Evolutionary conservation across 495 filamentous ascomycete genomes (phyloP).

Genomic region (Penicillium angulare): DNA sequence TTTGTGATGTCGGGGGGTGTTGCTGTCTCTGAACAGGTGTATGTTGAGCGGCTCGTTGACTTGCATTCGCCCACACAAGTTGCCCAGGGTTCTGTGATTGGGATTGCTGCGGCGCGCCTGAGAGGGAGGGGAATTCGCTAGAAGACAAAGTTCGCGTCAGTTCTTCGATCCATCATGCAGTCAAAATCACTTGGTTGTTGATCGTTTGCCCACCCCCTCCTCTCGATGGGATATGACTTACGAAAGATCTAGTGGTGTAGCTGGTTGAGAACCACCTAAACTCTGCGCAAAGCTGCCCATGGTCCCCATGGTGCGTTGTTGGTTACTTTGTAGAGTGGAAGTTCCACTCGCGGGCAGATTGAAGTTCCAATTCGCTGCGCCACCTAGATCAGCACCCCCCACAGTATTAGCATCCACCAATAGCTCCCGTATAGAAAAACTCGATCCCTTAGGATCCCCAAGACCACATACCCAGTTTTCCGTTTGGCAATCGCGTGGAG

Average conservation of each 20-base stretch:
- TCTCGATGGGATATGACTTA: conserved; percentile 61
- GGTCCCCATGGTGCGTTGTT: conserved; percentile 59
- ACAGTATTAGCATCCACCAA: conserved; percentile 29
- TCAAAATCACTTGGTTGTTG: not conserved
- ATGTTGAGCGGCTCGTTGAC: conserved; percentile 55
- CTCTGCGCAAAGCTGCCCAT: conserved; percentile 80
- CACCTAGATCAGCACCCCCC: conserved; percentile 49
- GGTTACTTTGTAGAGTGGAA: conserved; percentile 55
- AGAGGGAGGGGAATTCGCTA: conserved; percentile 84
- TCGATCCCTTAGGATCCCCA: not conserved
- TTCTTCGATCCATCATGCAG: not conserved
- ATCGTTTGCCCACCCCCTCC: too few relatives aligned
- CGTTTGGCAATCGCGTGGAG: conserved; percentile 70
- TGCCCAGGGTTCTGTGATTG: conserved; percentile 56
- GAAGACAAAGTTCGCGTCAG: conserved; percentile 17
- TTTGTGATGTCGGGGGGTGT: conserved; percentile 50
- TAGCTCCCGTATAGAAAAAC: not conserved
- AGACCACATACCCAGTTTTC: conserved; percentile 64
- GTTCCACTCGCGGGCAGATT: conserved; percentile 71
- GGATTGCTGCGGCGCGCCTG: conserved; percentile 65
- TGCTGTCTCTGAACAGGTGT: conserved; percentile 67
- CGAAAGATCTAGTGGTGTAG: conserved; percentile 75
- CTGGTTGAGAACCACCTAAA: conserved; percentile 71
- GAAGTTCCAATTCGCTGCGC: conserved; percentile 72
- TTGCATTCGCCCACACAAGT: conserved; percentile 67